Base-by-base conservation (phyloP, 2,329 filamentous ascomycete genomes). In the Chaetothyriales sp. region DNA sequence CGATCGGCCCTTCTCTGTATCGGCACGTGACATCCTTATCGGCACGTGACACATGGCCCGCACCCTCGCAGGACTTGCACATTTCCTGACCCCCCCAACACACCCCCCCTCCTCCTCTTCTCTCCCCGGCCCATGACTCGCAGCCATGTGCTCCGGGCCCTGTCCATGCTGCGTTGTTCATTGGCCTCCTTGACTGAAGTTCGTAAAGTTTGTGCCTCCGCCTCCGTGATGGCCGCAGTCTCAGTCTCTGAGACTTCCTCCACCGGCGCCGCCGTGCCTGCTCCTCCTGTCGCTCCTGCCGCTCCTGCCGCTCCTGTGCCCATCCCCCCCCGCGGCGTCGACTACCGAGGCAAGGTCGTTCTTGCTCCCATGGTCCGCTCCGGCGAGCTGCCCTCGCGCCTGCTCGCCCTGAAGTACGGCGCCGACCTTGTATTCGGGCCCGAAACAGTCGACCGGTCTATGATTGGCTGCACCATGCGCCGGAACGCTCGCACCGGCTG, bases 401-500 rank as follows among this genome's bases (percentile, higher is more conserved):
- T 98, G 22, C 71, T 94, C 44, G 87, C 92, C 29, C 79, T 98
- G 56, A 86, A 94, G 64, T 97, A 98, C 67, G 92, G 92, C 59
- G 92, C 92, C 49, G 92, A 98, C 69, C 76, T 98, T 15, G 92
- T 98, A 59, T 98, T 92, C 90, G 90, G 92, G 10, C 92, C 92
- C 28, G 92, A 98, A 69, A 97, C 89, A 4, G 83, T 98, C 62
- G 92, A 98, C 69, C 81, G 83, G 65, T 82, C 90, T 52, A 82
- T 98, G 67, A 94, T 97, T 63, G 92, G 92, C 55, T 87, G 87
- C 10, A 84, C 79, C 22, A 80, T 89, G 57, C 81, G 80, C 54
- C 74, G 85, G 60, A 95, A 97, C 68, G 75, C 83, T 18, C 74
- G 77, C 45, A 88, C 86, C 5, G 78, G 78, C 53, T 92, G 85